A percentile compares a stretch with the other conserved stretches of the same genome.
These are phyloP conservation scores for Oropetium thomaeum DNA, from an alignment of 176 grass and related monocot species.

Conservation along the genomic window DNA sequence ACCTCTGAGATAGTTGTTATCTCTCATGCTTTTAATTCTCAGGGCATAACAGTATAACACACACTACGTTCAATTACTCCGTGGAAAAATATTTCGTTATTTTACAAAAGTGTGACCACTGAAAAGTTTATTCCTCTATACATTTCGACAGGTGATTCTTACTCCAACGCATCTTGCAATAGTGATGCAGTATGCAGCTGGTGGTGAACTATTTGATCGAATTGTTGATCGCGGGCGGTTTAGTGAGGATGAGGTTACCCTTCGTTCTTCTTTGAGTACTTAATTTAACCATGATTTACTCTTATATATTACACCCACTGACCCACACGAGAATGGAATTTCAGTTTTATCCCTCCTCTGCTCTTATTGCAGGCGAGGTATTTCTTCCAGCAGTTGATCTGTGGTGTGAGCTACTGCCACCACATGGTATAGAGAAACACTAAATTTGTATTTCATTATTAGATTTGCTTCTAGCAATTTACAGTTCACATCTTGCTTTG, in stretches of 20 bases:
- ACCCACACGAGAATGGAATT: not conserved
- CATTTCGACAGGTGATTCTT: constrained; percentile 51
- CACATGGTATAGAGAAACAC: constrained; percentile 51
- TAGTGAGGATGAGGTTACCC: constrained; percentile 66
- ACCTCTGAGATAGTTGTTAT: not conserved
- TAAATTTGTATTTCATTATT: constrained; percentile 11
- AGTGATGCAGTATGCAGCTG: constrained; percentile 74
- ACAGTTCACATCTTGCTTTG: constrained; percentile 30
- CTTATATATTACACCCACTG: not conserved
- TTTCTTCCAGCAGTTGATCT: constrained; percentile 87
- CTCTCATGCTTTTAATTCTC: not conserved
- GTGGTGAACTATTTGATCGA: constrained; percentile 71
- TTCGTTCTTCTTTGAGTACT: not conserved
- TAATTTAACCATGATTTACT: not conserved
- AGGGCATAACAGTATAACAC: not conserved
- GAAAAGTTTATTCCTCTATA: constrained; percentile 24
- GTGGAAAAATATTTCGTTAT: not conserved
- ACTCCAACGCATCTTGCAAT: constrained; percentile 70
- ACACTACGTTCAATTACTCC: not conserved
- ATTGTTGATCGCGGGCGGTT: constrained; percentile 55
- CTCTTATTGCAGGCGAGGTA: constrained; percentile 59
- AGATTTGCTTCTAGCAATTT: not conserved
- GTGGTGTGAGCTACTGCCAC: constrained; percentile 76
- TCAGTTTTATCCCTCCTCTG: not conserved
- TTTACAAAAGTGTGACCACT: not conserved